phyloP scores from a whole-genome alignment of 2,329 filamentous ascomycete species.

The Daldinia sp. region DNA sequence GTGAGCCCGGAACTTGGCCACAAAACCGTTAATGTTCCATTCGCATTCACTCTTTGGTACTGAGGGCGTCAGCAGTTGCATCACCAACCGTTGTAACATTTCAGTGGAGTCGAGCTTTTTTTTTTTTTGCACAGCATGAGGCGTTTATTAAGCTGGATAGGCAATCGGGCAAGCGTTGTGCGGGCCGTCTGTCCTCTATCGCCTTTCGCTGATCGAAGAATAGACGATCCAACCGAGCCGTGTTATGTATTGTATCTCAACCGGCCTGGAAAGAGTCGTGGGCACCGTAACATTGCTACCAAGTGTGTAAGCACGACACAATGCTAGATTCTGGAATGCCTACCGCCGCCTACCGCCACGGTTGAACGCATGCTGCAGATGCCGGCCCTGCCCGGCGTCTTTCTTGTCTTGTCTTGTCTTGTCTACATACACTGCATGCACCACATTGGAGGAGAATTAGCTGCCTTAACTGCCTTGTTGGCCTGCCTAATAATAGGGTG shows the following conservation, averaged over 20 bases:
- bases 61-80: constrained; percentile 41
- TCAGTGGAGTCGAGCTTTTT: constrained; percentile 31
- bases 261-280: constrained; percentile 25
- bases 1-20: constrained; percentile 37
- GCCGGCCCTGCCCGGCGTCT: constrained; percentile 10
- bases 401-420: too few species aligned
- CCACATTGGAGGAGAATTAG: constrained; percentile 26
- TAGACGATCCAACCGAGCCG: constrained; percentile 29
- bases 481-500: constrained; percentile 28
- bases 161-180: constrained; percentile 24
- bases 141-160: constrained; percentile 23
- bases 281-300: constrained; percentile 30
- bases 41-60: constrained; percentile 38
- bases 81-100: constrained; percentile 43
- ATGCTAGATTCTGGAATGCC: constrained; percentile 37
- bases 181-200: constrained; percentile 29
- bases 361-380: constrained; percentile 34
- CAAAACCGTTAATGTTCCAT: constrained; percentile 37
- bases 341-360: constrained; percentile 25
- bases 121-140: constrained; percentile 17
- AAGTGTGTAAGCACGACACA: constrained; percentile 32
- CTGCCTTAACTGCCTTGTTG: constrained; percentile 28
- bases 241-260: constrained; percentile 24
- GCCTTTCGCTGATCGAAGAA: constrained; percentile 19
- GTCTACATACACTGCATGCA: constrained; percentile 31